Base-by-base conservation (phyloP, 2,329 filamentous ascomycete genomes). In the Dactylellina sp. region DNA sequence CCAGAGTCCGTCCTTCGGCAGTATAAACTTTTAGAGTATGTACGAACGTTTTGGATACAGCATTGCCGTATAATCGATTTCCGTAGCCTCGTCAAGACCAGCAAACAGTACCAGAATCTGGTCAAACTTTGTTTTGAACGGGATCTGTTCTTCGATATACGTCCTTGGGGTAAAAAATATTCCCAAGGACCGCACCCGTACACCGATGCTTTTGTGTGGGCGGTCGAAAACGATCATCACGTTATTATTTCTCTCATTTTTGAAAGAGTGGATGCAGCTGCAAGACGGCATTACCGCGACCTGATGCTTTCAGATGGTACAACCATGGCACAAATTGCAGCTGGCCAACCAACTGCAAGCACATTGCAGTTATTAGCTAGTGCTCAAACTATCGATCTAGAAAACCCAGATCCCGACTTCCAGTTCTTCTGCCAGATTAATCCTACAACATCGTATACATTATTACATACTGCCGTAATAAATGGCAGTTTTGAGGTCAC, bases 131-230 rank as follows among this genome's bases (percentile, higher is more conserved):
- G 57, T 25, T 71, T 71, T 16, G 65, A 57, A 24, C 16, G 40
- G 24, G 57, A 57, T 14, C 28, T 56, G 9, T 9, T 59, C 5
- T 63, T 71, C 14, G 65, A 71, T n/a, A 62, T 71, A n/a, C 49
- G 57, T 9, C 65, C 65, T 1, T 71, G 65, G 65, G 65, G 65
- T 5, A 62, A 62, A 52, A 49, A 39, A 39, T 52, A 63, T 42
- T 62, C 65, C 7, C 40, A 49, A 6, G 35, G 49, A 9, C n/a
- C 16, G 1, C 49, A 71, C 39, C 57, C 39, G 18, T 63, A 63
- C 9, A 63, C 65, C 4, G 65, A 71, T 28, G 40, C 65, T 18
- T 71, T 71, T 18, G 50, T 71, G 12, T 71, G 65, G 65, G 65
- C 57, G 5, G 40, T 71, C 28, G 65, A 71, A 46, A 71, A 71